phyloP scores from a whole-genome alignment of 129 eudicot species.

The Flaveria trinervia region DNA sequence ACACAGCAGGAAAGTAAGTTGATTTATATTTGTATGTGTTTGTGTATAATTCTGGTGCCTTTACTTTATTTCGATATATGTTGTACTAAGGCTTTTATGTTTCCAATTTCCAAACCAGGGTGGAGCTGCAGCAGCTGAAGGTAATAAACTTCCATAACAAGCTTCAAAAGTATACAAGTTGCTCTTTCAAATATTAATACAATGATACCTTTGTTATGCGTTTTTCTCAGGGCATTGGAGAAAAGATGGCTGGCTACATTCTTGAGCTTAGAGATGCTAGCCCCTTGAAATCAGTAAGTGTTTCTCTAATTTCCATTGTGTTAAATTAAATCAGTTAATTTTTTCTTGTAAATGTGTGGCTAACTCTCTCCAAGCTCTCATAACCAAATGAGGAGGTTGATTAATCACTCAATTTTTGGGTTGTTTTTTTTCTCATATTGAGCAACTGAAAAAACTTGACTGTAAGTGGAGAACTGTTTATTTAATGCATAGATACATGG shows the following conservation, averaged over 20 bases:
- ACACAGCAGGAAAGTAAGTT: slow-evolving; percentile 65
- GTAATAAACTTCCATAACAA: slow-evolving; percentile 32
- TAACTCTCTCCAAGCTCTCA: not conserved
- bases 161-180: not conserved
- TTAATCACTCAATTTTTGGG: too few relatives aligned
- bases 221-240: slow-evolving; percentile 75
- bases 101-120: slow-evolving; percentile 44
- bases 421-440: too few relatives aligned
- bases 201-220: not conserved
- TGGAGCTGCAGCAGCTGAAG: slow-evolving; percentile 77
- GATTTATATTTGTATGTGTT: not conserved
- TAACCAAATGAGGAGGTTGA: not conserved
- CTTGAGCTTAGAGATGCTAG: slow-evolving; percentile 77
- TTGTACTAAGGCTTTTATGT: not conserved
- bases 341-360: not conserved
- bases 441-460: too few relatives aligned
- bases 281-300: slow-evolving; percentile 80
- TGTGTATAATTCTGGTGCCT: not conserved
- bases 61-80: not conserved
- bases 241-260: slow-evolving; percentile 80
- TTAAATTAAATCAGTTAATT: not conserved
- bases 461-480: too few relatives aligned
- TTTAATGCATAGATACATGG: not conserved
- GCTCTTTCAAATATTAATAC: not conserved
- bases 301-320: not conserved